phyloP scores from a whole-genome alignment of 202 grass and related monocot species.

The Setaria italica region DNA sequence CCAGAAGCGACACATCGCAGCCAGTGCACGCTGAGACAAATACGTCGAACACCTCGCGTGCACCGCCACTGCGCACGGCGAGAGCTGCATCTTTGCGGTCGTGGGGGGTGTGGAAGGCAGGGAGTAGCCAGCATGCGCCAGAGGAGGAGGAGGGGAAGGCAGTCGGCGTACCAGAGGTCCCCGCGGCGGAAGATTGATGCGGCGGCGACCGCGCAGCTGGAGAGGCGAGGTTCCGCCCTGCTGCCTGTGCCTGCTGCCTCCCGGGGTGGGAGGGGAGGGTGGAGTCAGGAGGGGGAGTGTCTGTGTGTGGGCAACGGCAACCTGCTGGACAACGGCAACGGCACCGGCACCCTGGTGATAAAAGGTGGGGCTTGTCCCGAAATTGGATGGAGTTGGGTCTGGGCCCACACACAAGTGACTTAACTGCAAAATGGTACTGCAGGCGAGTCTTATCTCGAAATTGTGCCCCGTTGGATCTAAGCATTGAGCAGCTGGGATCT shows the following conservation, averaged over 20 bases:
- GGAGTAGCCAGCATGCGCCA: not conserved
- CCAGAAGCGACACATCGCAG: too few relatives aligned
- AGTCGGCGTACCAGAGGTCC: not conserved
- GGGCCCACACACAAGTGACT: too few relatives aligned
- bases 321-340: too few relatives aligned
- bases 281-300: too few relatives aligned
- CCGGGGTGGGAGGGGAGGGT: not conserved
- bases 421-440: too few relatives aligned
- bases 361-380: too few relatives aligned
- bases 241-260: not conserved
- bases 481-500: too few relatives aligned
- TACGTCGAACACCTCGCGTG: constrained; percentile 13
- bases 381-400: too few relatives aligned
- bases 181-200: not conserved
- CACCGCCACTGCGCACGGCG: not conserved
- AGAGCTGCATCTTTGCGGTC: not conserved
- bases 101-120: not conserved
- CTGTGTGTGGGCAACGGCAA: too few relatives aligned
- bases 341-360: too few relatives aligned
- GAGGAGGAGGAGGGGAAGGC: not conserved
- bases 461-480: too few relatives aligned
- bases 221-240: not conserved
- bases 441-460: too few relatives aligned
- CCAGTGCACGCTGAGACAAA: not conserved
- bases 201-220: not conserved